phyloP scores from a whole-genome alignment of 2,329 filamentous ascomycete species.

The Colletotrichum sublineola region DNA sequence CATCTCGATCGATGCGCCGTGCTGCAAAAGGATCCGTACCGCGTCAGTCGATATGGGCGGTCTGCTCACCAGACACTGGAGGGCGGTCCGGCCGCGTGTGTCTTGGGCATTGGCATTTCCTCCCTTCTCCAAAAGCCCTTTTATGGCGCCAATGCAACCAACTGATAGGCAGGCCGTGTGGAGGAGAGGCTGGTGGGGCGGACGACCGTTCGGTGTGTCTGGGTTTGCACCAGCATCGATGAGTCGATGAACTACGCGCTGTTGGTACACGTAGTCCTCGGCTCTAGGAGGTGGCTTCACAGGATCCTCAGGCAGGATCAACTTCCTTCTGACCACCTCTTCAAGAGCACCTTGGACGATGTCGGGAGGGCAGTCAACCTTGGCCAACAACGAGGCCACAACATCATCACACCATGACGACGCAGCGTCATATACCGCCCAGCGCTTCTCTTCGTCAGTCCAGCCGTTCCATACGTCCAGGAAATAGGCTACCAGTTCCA shows the following conservation, averaged over 20 bases:
- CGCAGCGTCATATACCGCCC: conserved; percentile 11
- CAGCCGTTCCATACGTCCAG: conserved; percentile 12
- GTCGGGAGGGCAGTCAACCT: conserved; percentile 5
- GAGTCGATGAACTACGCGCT: conserved; percentile 28
- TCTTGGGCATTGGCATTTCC: conserved; percentile 26
- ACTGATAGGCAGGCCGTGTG: conserved; percentile 19
- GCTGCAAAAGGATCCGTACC: conserved; percentile 22
- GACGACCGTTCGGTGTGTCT: conserved; percentile 4
- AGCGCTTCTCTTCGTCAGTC: conserved; percentile 17
- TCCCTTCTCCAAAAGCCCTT: conserved; percentile 32
- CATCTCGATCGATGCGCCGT: conserved; percentile 19
- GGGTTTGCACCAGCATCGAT: conserved; percentile 30
- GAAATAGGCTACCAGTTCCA: conserved; percentile 15
- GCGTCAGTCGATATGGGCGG: conserved; percentile 21
- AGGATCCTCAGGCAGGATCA: conserved; percentile 28
- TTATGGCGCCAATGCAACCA: conserved; percentile 22
- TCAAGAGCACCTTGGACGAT: conserved; percentile 24
- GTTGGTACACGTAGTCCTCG: conserved; percentile 23
- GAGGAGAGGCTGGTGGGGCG: conserved; percentile 7
- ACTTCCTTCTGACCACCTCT: conserved; percentile 3
- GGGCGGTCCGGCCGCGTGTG: conserved; percentile 9
- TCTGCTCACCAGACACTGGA: conserved; percentile 21
- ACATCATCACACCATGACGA: conserved; percentile 22
- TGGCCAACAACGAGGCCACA: conserved; percentile 26
- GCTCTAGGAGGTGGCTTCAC: conserved; percentile 7